A percentile compares a stretch with the other conserved stretches of the same genome.
These are phyloP conservation scores for Stephania japonica DNA, from an alignment of 164 flowering plant species.

Conservation along the genomic window DNA sequence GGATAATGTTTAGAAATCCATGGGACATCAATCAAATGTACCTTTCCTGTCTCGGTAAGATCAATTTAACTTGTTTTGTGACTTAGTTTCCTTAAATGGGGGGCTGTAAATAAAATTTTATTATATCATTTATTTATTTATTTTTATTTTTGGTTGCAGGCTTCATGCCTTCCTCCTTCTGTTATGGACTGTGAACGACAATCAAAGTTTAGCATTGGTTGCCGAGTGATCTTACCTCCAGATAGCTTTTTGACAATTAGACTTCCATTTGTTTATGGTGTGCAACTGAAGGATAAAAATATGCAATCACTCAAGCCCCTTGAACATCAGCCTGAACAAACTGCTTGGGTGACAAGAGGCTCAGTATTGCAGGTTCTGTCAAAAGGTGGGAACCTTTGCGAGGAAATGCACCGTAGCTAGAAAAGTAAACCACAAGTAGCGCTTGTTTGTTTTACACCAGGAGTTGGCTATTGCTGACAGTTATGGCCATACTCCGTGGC, in stretches of 20 bases:
- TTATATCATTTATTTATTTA: not conserved
- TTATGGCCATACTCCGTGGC: not conserved
- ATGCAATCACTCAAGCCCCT: slow-evolving; percentile 58
- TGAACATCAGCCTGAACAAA: slow-evolving; percentile 67
- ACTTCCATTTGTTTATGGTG: slow-evolving; percentile 86
- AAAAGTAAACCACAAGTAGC: not conserved
- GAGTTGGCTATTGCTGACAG: not conserved
- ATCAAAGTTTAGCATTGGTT: slow-evolving; percentile 65
- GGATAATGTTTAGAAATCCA: too few species aligned
- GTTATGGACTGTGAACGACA: slow-evolving; percentile 44
- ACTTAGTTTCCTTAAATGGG: not conserved
- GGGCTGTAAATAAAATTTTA: not conserved
- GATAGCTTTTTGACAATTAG: slow-evolving; percentile 77
- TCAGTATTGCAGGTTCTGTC: slow-evolving; percentile 61
- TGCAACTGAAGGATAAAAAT: slow-evolving; percentile 50
- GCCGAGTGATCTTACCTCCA: slow-evolving; percentile 74
- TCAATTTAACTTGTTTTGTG: not conserved
- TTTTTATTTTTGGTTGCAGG: slow-evolving; percentile 30
- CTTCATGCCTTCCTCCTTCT: slow-evolving; percentile 55
- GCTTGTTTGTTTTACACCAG: not conserved
- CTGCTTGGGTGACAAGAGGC: slow-evolving; percentile 73
- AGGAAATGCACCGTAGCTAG: slow-evolving; percentile 13
- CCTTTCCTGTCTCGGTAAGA: not conserved
- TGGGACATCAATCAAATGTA: too few species aligned
- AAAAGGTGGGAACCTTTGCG: slow-evolving; percentile 30